These are phyloP conservation scores for Trichosporon coremiiforme DNA, from an alignment of 1,284 basidiomycete species.

Conservation along the genomic window DNA sequence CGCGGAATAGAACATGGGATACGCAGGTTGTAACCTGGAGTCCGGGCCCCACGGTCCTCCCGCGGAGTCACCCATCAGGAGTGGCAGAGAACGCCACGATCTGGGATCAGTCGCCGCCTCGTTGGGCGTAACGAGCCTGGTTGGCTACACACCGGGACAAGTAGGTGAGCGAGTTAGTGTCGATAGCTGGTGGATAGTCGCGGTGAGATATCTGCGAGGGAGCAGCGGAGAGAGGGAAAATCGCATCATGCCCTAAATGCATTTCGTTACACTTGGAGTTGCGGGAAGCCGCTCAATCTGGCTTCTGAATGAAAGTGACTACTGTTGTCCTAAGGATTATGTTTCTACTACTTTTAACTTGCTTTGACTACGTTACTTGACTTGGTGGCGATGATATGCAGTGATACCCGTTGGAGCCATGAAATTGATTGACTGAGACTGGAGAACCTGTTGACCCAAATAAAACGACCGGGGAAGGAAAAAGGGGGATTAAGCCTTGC, in stretches of 20 bases:
- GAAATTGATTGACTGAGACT: not conserved
- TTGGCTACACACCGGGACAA: not conserved
- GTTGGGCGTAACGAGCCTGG: not conserved
- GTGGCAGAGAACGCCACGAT: not conserved
- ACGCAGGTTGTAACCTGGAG: not conserved
- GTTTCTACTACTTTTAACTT: not conserved
- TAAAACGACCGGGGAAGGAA: not conserved
- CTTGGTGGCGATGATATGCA: not conserved
- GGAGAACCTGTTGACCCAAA: conserved; percentile 2
- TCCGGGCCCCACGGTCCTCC: not conserved
- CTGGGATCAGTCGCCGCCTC: not conserved
- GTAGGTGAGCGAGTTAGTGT: not conserved
- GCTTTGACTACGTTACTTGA: not conserved
- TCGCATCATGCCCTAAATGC: not conserved
- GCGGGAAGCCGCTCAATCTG: not conserved
- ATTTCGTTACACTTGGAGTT: not conserved
- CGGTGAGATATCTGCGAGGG: not conserved
- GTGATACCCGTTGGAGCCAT: not conserved
- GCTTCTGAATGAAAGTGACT: not conserved
- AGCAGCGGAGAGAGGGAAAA: not conserved
- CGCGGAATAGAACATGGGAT: not conserved
- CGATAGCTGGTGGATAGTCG: too few relatives aligned
- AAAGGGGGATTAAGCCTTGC: conserved; percentile 6
- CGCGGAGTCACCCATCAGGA: not conserved
- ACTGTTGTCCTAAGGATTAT: not conserved